Evolutionary conservation across 768 basidiomycete species (phyloP), one percentile per base, ranked within the genome.

Genomic region (Roridomyces roridus): DNA sequence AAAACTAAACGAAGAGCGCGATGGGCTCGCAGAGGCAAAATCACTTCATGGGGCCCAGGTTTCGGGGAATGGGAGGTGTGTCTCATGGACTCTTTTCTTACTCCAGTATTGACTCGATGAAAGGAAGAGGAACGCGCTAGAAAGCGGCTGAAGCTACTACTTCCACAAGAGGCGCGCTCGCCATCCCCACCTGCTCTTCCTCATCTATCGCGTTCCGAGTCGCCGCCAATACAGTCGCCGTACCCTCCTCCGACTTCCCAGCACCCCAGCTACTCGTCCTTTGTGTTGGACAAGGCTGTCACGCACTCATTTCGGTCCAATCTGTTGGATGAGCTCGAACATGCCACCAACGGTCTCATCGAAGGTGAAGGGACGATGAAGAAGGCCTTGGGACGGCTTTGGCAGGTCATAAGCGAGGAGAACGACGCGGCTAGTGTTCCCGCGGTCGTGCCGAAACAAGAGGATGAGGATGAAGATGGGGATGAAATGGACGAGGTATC

Each of bases 11-110:
- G 85, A 68, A 87, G 86, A n/a, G 85, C 90, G 18, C 80, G 92
- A 67, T 94, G 92, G 92, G 80, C 90, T 45, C 84, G 92, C 17
- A 83, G 80, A 68, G 91, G 92, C 42, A 94, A 95, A 72, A 85
- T 93, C 56, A 83, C 85, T 25, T 78, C 87, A 14, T 95, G 93
- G 93, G 91, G 91, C 25, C 91, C 92, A 20, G 82, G 83, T 44
- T 84, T 86, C 77, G 91, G 91, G 31, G 91, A 94, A 55, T 92
- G 90, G 88, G 91, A 94, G 85, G 92, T 90, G 66, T 60, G 79
- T 67, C 15, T 15, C 41, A 29, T 9, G 45, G 21, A 25, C 39
- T 49, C 45, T 36, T 25, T 31, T 15, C 28, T 31, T 46, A 49
- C 59, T 58, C 26, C 50, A 55, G 63, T 48, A 45, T 66, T 29